Evolutionary conservation across 2,329 filamentous ascomycete species (phyloP).

Genomic region (Orbilia ellipsospora): DNA sequence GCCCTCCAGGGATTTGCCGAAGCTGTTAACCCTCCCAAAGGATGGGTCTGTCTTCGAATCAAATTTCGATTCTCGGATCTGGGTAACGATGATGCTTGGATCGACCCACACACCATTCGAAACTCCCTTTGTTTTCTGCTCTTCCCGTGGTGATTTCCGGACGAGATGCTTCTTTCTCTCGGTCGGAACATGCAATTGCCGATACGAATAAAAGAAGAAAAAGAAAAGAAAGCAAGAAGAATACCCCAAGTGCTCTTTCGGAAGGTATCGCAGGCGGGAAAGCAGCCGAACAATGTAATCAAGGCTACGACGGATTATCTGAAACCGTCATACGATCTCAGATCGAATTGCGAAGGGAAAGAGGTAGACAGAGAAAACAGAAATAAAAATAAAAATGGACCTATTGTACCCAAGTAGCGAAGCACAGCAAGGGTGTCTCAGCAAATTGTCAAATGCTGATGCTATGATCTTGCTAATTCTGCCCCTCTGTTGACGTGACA

Average conservation of each 20-base stretch:
- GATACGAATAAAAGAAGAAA: conserved; percentile 21
- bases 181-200: conserved; percentile 51
- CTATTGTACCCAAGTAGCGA: background rate
- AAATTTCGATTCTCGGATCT: conserved; percentile 53
- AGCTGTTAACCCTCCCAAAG: conserved; percentile 1
- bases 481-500: conserved; percentile 9
- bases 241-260: conserved; percentile 1
- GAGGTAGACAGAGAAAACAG: background rate
- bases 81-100: conserved; percentile 44
- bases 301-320: conserved; percentile 29
- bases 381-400: background rate
- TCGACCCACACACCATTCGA: conserved; percentile 48
- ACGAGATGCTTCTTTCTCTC: background rate
- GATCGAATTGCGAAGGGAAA: conserved; percentile 38
- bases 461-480: no score
- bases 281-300: conserved; percentile 38
- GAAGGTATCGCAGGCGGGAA: conserved; percentile 32
- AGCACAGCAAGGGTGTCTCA: background rate
- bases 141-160: conserved; percentile 1
- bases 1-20: conserved; percentile 42
- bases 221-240: background rate
- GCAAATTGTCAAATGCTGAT: conserved; percentile 18
- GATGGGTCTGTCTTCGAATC: conserved; percentile 12
- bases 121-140: background rate
- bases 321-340: conserved; percentile 37